A percentile compares a stretch with the other conserved stretches of the same genome.
Conservation (phyloP, 495 filamentous ascomycete species). For the Neurospora sp. region DNA sequence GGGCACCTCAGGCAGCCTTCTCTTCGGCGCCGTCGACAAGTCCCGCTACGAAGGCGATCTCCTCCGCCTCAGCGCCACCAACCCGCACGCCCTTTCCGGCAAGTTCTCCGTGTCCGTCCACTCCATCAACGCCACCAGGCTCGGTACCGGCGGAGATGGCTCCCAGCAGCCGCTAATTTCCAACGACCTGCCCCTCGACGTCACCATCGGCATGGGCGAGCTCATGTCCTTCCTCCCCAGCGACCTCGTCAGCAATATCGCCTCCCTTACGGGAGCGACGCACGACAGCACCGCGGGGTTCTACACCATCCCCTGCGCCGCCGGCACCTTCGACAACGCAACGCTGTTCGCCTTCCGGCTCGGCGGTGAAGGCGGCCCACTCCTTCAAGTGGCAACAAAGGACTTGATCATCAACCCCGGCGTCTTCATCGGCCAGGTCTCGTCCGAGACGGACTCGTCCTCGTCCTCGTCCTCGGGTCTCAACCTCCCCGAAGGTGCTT, state of each 20-base stretch:
- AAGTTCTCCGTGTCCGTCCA: conserved; percentile 60
- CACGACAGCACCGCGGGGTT: conserved; percentile 30
- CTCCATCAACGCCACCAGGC: conserved; percentile 11
- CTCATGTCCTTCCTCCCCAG: conserved; percentile 67
- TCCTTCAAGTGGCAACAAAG: conserved; percentile 62
- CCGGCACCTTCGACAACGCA: conserved; percentile 23
- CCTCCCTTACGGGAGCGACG: conserved; percentile 45
- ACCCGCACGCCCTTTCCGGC: conserved; percentile 23
- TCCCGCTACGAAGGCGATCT: conserved; percentile 61
- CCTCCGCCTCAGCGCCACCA: conserved; percentile 41
- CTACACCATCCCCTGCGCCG: conserved; percentile 58
- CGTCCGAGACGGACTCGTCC: conserved; percentile 5
- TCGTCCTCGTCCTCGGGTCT: background rate
- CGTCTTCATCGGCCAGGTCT: conserved; percentile 23
- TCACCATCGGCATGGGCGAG: conserved; percentile 45
- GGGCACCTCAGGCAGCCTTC: conserved; percentile 55
- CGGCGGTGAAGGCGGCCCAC: conserved; percentile 38
- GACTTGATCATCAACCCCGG: conserved; percentile 37
- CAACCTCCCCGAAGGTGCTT: conserved; percentile 22
- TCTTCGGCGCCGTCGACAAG: conserved; percentile 78
- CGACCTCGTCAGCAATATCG: conserved; percentile 45
- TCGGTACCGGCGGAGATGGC: conserved; percentile 12
- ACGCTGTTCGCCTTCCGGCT: conserved; percentile 50
- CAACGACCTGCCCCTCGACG: conserved; percentile 55
- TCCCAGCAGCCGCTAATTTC: conserved; percentile 32